Base-by-base conservation (phyloP, 305 asterid genomes). In the Vinca major region DNA sequence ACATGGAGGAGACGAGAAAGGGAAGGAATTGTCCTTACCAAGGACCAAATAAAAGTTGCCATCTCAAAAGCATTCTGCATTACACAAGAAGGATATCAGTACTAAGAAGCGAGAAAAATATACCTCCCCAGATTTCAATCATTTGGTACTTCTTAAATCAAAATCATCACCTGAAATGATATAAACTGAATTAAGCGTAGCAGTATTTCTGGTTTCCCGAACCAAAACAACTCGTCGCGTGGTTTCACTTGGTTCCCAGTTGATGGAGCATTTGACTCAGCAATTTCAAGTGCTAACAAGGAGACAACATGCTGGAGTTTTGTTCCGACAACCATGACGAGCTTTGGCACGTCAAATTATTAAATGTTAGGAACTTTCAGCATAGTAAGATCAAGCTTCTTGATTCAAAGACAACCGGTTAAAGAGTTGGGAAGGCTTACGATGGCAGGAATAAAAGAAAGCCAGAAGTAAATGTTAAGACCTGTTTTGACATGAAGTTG, bases 61-160 rank as follows among this genome's bases (percentile, higher is more conserved):
- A 92, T 88, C 86, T 92, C 97, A 74, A 92, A 92, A 75, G 97
- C 93, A 78, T 90, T 92, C 96, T 92, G 92, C 81, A 80, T 5
- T 2, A 63, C 45, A 5, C n/a, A 52, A 65, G 14, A 51, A 50
- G 71, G 6, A 21, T 14, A 44, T 67, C 61, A 62, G 66, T 12
- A 64, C 6, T 54, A 4, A 7, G 17, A 50, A 21, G n/a, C 43
- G 44, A 47, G 58, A 73, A 63, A 69, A 75, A 8, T 49, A 21
- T 62, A 43, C 10, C 40, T 13, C n/a, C 36, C 36, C 60, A 66
- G 21, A 70, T 48, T n/a, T n/a, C 40, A 66, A 7, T 14, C 61
- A 36, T 51, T n/a, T 51, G 44, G 20, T 48, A 26, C 16, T 50
- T 19, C 5, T 7, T 51, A 26, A 26, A 26, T 52, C 6, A 48